Base-by-base conservation (phyloP, 1,284 basidiomycete species). In the Ceratobasidium sp. region DNA sequence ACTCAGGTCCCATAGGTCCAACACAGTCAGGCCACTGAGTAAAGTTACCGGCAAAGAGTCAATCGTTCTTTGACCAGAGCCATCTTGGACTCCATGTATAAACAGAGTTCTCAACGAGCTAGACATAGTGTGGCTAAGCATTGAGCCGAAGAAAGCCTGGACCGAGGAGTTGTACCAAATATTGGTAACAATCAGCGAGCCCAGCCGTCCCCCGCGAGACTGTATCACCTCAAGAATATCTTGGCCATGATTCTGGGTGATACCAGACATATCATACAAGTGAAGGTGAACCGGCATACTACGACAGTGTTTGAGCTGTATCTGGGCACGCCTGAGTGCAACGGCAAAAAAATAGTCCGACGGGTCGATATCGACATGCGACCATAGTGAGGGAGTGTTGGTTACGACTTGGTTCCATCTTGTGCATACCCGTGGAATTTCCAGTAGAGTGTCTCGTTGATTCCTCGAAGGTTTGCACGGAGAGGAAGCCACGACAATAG, bases 391-490 rank as follows among this genome's bases (percentile, higher is more conserved):
- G 28, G 38, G 56, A 23, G 54, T 59, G 12, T 26, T 46, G n/a
- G n/a, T 44, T 46, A 56, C 69, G 42, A 48, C 28, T 15, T 61
- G 69, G 69, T 52, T 54, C 69, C 69, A 71, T 15, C 69, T 26
- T 44, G 23, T 42, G 40, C 69, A 59, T n/a, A 71, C 69, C 17
- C 38, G 56, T 7, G 52, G 12, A 20, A 71, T 38, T 1, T 23
- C 28, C 42, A 10, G 10, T 44, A n/a, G 56, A 26, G 20, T n/a
- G 15, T 15, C 42, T 12, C 23, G 26, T 17, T 56, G 50, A 33
- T 3, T 40, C 2, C 40, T 17, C 38, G 23, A 57, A n/a, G 33
- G 2, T 23, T 56, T 6, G n/a, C 40, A 62, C 12, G 61, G 40
- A 4, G 61, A 62, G 2, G 17, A 4, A 20, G 61, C 26, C 4